Evolutionary conservation across 2,329 filamentous ascomycete genomes (phyloP), one percentile per base, ranked within the genome.

Genomic region (Ceratocystis huliohia): DNA sequence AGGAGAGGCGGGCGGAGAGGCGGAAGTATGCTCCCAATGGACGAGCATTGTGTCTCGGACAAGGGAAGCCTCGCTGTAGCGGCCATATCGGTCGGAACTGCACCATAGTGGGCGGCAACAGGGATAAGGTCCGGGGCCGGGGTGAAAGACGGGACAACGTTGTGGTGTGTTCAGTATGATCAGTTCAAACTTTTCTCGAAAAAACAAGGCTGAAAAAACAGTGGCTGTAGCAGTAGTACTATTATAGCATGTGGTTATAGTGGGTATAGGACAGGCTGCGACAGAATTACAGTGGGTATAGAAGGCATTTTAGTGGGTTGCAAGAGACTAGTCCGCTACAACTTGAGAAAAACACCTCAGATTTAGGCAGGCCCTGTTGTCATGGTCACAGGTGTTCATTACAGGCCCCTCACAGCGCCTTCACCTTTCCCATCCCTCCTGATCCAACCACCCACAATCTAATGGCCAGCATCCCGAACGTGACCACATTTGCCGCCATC

Each of bases 381-480:
- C 30, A 20, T 25, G 44, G 7, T 8, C 25, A 56, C 41, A 22
- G 13, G 28, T 5, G 28, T 44, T 8, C 57, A 22, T 7, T 46
- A 37, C 65, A 28, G 25, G n/a, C 48, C 50, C 13, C 50, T 56
- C 50, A 56, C 50, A 30, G 25, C 20, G 20, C 13, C 61, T 56
- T 62, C 15, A 13, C 59, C 57, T 50, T 37, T 25, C 5, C 28
- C 46, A 53, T 53, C 41, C 57, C 33, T 37, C 64, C 67, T 13
- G 56, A 8, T 25, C 66, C 68, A 41, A 67, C 64, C 33, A 67
- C 50, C 50, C 63, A 61, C 46, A 66, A 8, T 30, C 68, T 37
- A 37, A 64, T 59, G 17, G 57, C 17, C 56, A 67, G 7, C 57
- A 65, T 61, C 22, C 59, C 66, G 20, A 56, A 30, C 44, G 68